Base-by-base conservation (phyloP, 306 rosid genomes). In the Citrullus colocynthis region DNA sequence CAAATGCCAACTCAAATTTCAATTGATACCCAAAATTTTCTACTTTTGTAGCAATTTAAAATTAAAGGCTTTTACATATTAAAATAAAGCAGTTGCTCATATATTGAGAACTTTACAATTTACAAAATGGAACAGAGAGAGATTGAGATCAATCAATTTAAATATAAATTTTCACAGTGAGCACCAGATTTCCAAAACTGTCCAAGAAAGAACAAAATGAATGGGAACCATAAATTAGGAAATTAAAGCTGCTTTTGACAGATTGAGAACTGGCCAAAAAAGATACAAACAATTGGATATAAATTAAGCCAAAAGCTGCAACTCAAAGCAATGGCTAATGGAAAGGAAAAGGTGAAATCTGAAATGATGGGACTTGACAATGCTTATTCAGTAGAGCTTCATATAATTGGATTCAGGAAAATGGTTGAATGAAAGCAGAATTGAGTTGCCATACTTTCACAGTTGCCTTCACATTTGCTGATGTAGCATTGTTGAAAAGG, bases 401-500 rank as follows among this genome's bases (percentile, higher is more conserved):
- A 3, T 55, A 15, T 6, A 6, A 2, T 63, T 21, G 2, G 51
- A 84, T 81, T 84, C 20, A 89, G 78, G 42, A 91, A 57, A 87
- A 93, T 55, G 91, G 91, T 51, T 80, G 97, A 67, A 93, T 88
- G 80, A 89, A 89, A 17, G 98, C 98, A 10, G 97, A 88, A 75
- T 86, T 88, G 41, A 93, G 83, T 62, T 85, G 78, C 95, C 97
- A 93, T 45, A 89, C 84, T 80, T 86, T 93, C 51, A 93, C 84
- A 3, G 85, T 77, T 78, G 89, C 98, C 79, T 88, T 93, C 2
- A 89, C 84, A 56, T 80, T 91, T n/a, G 83, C 67, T 73, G 61
- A 77, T 0, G 98, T 91, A 49, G 95, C 97, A 66, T 93, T 93
- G 86, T 93, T 93, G 86, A 93, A 93, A 51, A 93, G 58, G 77